Percentiles rank a stretch among this genome's conserved stretches.
These are phyloP conservation scores for Zychaea mexicana DNA, from an alignment of 371 early-diverging fungal species.

Conservation along the genomic window DNA sequence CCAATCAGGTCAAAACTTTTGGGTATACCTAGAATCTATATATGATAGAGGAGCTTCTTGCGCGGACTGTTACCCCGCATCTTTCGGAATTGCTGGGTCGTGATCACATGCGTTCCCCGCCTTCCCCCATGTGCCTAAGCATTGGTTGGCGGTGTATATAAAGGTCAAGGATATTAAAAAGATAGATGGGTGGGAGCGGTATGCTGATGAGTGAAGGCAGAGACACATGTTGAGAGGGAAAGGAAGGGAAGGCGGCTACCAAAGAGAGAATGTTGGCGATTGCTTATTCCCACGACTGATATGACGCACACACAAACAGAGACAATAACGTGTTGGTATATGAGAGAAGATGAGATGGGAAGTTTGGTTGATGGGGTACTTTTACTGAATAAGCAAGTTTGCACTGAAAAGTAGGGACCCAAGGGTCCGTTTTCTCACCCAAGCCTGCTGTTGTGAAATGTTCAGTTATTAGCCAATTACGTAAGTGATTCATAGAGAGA, in stretches of 20 bases:
- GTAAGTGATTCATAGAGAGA: neutral
- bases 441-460: neutral
- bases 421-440: constrained; percentile 4
- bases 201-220: too few species aligned
- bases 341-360: neutral
- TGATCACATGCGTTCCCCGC: constrained; percentile 14
- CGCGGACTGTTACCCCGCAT: constrained; percentile 8
- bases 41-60: neutral
- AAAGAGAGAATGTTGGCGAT: neutral
- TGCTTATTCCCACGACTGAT: neutral
- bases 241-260: neutral
- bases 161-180: neutral
- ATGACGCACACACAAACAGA: neutral
- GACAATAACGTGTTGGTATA: neutral
- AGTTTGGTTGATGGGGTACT: neutral
- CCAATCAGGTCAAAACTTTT: constrained; percentile 4
- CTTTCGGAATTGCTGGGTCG: neutral
- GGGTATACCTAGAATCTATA: neutral
- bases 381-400: neutral
- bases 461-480: neutral
- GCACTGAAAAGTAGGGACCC: constrained; percentile 5
- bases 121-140: neutral
- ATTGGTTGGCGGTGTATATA: neutral
- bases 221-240: neutral
- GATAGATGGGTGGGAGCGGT: neutral